Evolutionary conservation across 2,329 filamentous ascomycete species (phyloP), one percentile per base, ranked within the genome.

Genomic region (Nemania sp.): DNA sequence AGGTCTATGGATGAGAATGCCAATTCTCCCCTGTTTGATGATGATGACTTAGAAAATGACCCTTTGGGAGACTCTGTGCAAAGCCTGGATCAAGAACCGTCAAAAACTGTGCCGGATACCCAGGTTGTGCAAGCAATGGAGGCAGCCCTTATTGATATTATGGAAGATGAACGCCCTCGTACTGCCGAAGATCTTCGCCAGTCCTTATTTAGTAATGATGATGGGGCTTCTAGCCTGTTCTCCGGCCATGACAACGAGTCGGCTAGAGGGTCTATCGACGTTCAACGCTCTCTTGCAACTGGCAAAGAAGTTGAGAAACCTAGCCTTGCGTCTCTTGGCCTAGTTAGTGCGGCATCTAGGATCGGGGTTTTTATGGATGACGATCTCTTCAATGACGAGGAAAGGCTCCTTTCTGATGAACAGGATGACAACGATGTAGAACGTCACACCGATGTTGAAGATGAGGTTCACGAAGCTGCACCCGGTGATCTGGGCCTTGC

Each of bases 351-450:
- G 5, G 92, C 93, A 15, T 93, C 93, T 18, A 90, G 93, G 24
- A 94, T 94, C 67, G 94, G 95, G 1, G 96, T 99, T 1, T 99
- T 99, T 78, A 89, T 93, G 6, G 93, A 97, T 72, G 93, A 98
- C 76, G 93, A 98, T 76, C 87, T 99, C 5, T 98, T 98, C 77
- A 92, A 90, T 1, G 95, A 98, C 71, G 93, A 97, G 75, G 89
- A 93, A 74, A 94, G 90, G 74, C 93, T 93, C 72, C 84, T 94
- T 5, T 92, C 94, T 60, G 95, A 98, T 73, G 94, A 97, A 74
- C 90, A 91, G 60, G 93, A 94, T 58, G 93, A 95, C 66, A 86
- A 86, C 0, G 88, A 89, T 10, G 85, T 85, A 24, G 84, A 84
- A 22, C 83, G 83, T 2, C 83, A 85, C 13, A 84, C 85, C 3